Evolutionary conservation across 306 rosid species (phyloP), one percentile per base, ranked within the genome.

Genomic region (Gynostemma pentaphyllum): DNA sequence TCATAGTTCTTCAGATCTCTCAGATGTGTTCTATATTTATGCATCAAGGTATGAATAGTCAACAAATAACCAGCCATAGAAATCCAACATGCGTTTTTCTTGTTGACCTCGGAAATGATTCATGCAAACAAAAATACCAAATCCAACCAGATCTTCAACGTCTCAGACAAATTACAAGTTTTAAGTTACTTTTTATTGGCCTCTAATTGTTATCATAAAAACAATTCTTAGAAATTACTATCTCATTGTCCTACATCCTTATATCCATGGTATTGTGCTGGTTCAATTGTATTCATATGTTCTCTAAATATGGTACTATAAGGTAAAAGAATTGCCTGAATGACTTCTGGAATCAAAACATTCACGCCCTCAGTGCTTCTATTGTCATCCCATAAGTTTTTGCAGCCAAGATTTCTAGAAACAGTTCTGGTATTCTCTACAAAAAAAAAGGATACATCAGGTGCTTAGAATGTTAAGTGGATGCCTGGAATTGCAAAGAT

Each of bases 371-470:
- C 71, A 42, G 80, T 74, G 61, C 29, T 76, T 53, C 39, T 16
- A 76, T 64, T 67, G 32, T 69, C 81, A 28, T 78, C 83, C 69
- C 40, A 24, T 52, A 49, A 71, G 30, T 67, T 77, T 80, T 69
- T 79, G 83, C 99, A 86, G 75, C 95, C 87, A 73, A 94, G 95
- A 80, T 94, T 94, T 80, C 75, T 86, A 41, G 95, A 81, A 69
- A 94, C 97, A 4, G 83, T 78, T 78, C 89, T 78, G 28, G 99
- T 94, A 76, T 88, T 94, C 77, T 88, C 99, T 94, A 75, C 76
- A 74, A 50, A 37, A 44, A 44, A 57, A 72, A 42, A 32, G 21
- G 34, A 21, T 1, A 27, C 19, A 16, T 39, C 23, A 39, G 37
- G 37, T 24, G 50, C 15, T 12, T 14, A 37, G 22, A 61, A 40